These are phyloP conservation scores for Plasmodium inui DNA, from an alignment of 169 alveolate genomes.

Conservation along the genomic window DNA sequence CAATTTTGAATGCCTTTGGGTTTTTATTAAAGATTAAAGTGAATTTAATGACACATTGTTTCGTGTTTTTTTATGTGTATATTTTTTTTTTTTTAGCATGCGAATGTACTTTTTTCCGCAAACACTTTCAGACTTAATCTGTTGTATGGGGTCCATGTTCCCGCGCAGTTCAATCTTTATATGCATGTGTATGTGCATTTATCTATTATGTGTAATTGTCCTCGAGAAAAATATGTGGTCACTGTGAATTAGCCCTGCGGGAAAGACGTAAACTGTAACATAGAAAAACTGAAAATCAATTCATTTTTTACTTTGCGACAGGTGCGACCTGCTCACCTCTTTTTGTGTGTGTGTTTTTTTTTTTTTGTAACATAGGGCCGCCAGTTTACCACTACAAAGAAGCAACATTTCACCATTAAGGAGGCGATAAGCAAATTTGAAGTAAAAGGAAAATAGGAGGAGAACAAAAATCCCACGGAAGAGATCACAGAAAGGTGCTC, in stretches of 20 bases:
- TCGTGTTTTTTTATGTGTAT: not conserved
- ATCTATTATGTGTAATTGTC: not conserved
- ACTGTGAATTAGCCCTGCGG: not conserved
- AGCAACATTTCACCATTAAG: not conserved
- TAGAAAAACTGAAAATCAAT: not conserved
- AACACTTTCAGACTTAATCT: conserved; percentile 4
- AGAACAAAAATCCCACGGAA: not conserved
- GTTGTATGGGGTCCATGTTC: not conserved
- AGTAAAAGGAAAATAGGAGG: not conserved
- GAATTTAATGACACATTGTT: not conserved
- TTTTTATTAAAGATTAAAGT: not conserved
- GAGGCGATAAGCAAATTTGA: not conserved
- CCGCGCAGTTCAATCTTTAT: not conserved
- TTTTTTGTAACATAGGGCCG: not conserved
- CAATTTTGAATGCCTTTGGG: conserved; percentile 12
- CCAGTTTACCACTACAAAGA: not conserved
- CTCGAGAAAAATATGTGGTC: not conserved
- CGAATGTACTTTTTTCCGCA: not conserved
- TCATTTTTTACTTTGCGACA: not conserved
- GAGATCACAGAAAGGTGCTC: not conserved
- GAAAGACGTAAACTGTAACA: not conserved
- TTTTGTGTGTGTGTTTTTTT: not conserved
- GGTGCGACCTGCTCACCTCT: not conserved
- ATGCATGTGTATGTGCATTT: not conserved
- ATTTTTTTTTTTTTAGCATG: not conserved